These are phyloP conservation scores for Hemileccinum impolitum DNA, from an alignment of 768 basidiomycete species.

Conservation along the genomic window DNA sequence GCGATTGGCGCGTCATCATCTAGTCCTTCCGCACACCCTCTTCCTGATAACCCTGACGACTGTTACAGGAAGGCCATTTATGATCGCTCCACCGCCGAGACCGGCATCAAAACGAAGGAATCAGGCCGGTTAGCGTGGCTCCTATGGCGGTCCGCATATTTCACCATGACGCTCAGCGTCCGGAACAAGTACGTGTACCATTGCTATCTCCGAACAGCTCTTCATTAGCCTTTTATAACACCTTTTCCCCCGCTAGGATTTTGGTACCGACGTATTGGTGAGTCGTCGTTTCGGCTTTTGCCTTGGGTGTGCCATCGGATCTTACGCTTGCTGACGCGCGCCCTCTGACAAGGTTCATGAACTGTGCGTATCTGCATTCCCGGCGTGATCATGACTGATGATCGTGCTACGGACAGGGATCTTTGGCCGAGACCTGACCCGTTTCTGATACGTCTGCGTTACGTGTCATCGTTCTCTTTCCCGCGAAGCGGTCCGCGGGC, in stretches of 20 bases:
- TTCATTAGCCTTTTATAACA: slow-evolving; percentile 6
- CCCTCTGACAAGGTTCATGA: slow-evolving; percentile 52
- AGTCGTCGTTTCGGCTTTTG: slow-evolving; percentile 24
- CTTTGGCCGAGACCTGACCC: slow-evolving; percentile 69
- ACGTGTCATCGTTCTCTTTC: not conserved
- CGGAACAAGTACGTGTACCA: slow-evolving; percentile 58
- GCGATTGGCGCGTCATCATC: slow-evolving; percentile 53
- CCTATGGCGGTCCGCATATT: slow-evolving; percentile 79
- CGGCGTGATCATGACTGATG: slow-evolving; percentile 14
- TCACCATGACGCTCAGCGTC: slow-evolving; percentile 69
- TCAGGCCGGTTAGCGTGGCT: slow-evolving; percentile 72
- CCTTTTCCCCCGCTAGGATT: slow-evolving; percentile 42
- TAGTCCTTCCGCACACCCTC: not conserved
- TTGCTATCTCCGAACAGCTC: slow-evolving; percentile 5
- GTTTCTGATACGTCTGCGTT: slow-evolving; percentile 41
- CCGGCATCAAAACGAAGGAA: slow-evolving; percentile 54
- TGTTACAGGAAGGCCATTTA: slow-evolving; percentile 69
- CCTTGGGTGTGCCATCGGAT: slow-evolving; percentile 11
- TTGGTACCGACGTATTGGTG: slow-evolving; percentile 66
- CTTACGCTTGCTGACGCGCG: slow-evolving; percentile 6
- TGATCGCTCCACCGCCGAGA: slow-evolving; percentile 53
- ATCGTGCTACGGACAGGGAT: slow-evolving; percentile 46
- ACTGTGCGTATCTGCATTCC: slow-evolving; percentile 43
- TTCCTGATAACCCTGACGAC: slow-evolving; percentile 6
- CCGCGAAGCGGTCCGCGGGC: not conserved